phyloP scores from a whole-genome alignment of 2,329 filamentous ascomycete species.

The Diaporthe caulivora region DNA sequence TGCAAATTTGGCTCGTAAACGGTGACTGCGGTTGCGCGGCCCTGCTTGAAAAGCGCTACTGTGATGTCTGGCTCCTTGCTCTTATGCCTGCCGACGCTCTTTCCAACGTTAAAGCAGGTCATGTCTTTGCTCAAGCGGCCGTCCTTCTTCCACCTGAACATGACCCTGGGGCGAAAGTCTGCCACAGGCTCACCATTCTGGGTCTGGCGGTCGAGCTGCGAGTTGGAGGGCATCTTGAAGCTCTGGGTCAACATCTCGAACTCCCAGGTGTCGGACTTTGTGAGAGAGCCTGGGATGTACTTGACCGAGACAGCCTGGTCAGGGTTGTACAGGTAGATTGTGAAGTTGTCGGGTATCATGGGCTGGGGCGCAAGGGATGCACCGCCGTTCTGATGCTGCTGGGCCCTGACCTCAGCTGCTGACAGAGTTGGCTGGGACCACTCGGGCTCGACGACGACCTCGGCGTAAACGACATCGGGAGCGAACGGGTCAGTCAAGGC shows the following conservation, averaged over 20 bases:
- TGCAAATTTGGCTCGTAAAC: constrained; percentile 94
- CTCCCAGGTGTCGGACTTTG: constrained; percentile 84
- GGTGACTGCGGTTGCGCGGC: constrained; percentile 75
- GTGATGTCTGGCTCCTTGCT: constrained; percentile 96
- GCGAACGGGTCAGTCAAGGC: constrained; percentile 87
- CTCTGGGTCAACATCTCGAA: constrained; percentile 91
- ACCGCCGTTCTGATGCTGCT: constrained; percentile 50
- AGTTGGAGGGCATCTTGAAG: constrained; percentile 84
- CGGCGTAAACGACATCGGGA: constrained; percentile 85
- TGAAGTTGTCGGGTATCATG: constrained; percentile 81
- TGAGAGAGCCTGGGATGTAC: constrained; percentile 82
- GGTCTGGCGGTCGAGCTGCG: constrained; percentile 80
- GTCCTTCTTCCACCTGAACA: constrained; percentile 92
- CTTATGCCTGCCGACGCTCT: constrained; percentile 79
- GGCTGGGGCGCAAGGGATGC: constrained; percentile 72
- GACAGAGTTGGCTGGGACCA: constrained; percentile 88
- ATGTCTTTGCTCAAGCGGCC: constrained; percentile 88
- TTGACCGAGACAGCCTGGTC: constrained; percentile 83
- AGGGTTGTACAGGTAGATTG: constrained; percentile 93
- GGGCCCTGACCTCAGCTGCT: constrained; percentile 81
- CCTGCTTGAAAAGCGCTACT: constrained; percentile 84
- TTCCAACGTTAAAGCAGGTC: constrained; percentile 88
- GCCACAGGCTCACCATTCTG: constrained; percentile 54
- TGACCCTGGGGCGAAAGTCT: constrained; percentile 77
- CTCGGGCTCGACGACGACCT: constrained; percentile 85